Evolutionary conservation across 257 asterid species (phyloP).

Genomic region (Ballota nigra): DNA sequence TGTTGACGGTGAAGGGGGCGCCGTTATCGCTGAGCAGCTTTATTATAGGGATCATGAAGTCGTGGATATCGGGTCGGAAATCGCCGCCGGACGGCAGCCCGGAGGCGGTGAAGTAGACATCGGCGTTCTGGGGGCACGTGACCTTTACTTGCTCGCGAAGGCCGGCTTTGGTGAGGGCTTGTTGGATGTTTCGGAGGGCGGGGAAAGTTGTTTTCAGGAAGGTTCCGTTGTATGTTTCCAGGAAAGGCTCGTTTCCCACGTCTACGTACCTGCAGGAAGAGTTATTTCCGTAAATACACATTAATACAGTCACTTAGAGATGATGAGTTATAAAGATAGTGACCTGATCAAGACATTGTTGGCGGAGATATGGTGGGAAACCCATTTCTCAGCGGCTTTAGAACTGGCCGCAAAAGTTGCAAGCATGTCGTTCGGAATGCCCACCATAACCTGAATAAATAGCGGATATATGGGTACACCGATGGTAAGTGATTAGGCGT

Average conservation of each 20-base stretch:
- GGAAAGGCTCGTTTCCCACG: slow-evolving; percentile 67
- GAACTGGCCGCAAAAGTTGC: slow-evolving; percentile 46
- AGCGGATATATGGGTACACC: too few relatives aligned
- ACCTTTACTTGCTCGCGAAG: slow-evolving; percentile 48
- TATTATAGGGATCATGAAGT: slow-evolving; percentile 40
- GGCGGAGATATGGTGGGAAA: slow-evolving; percentile 45
- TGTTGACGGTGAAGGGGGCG: slow-evolving; percentile 59
- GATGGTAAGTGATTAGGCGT: too few relatives aligned
- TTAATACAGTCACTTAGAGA: too few relatives aligned
- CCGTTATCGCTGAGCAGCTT: slow-evolving; percentile 41
- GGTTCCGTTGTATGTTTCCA: slow-evolving; percentile 57
- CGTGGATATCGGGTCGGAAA: slow-evolving; percentile 52
- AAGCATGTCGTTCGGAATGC: slow-evolving; percentile 90
- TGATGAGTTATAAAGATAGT: too few relatives aligned
- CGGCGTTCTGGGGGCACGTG: slow-evolving; percentile 61
- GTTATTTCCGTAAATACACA: background rate
- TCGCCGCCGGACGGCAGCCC: slow-evolving; percentile 54
- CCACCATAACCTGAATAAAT: slow-evolving; percentile 91
- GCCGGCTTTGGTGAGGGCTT: slow-evolving; percentile 45
- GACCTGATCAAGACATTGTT: slow-evolving; percentile 59
- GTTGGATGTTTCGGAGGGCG: slow-evolving; percentile 48
- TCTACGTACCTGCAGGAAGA: slow-evolving; percentile 51
- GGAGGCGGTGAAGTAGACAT: slow-evolving; percentile 38
- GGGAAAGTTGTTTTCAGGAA: slow-evolving; percentile 54
- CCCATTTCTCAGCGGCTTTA: slow-evolving; percentile 85